These are phyloP conservation scores for Aspergillus vadensis DNA, from an alignment of 2,329 filamentous ascomycete genomes.

Conservation along the genomic window DNA sequence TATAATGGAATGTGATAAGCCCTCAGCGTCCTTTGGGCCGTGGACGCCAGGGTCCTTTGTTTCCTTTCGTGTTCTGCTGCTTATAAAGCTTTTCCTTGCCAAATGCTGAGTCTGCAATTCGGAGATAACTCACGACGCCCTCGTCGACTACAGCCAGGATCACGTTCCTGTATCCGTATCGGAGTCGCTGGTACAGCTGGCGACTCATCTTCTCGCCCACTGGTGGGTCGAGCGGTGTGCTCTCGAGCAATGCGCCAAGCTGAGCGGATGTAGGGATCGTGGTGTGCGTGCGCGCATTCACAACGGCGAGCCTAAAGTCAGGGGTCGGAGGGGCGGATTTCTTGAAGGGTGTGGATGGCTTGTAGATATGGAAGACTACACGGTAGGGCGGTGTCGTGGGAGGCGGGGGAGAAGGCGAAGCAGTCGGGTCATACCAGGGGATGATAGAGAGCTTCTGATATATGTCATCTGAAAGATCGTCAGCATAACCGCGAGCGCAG, in stretches of 20 bases:
- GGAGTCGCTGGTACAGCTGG: conserved; percentile 73
- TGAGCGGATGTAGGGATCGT: conserved; percentile 72
- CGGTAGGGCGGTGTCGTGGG: conserved; percentile 60
- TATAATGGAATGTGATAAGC: not conserved
- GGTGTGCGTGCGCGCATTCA: conserved; percentile 70
- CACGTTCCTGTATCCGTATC: conserved; percentile 81
- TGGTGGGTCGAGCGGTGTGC: conserved; percentile 69
- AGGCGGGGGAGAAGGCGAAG: conserved; percentile 25
- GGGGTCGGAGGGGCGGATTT: conserved; percentile 78
- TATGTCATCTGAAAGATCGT: conserved; percentile 57
- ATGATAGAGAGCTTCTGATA: conserved; percentile 77
- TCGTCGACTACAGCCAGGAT: conserved; percentile 86
- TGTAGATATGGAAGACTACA: conserved; percentile 81
- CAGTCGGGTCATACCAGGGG: conserved; percentile 65
- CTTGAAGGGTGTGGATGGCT: conserved; percentile 68
- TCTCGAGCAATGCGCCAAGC: conserved; percentile 69
- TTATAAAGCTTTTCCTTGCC: conserved; percentile 72
- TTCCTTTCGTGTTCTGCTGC: conserved; percentile 30
- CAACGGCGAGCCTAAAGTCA: conserved; percentile 81
- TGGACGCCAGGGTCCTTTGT: conserved; percentile 34
- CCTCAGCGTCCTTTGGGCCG: conserved; percentile 37
- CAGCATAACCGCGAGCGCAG: not conserved
- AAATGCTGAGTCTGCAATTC: conserved; percentile 79
- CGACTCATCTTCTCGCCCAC: conserved; percentile 49
- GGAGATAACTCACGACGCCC: conserved; percentile 84